These are phyloP conservation scores for Kurtzmaniella natalensis DNA, from an alignment of 1,139 yeast genomes.

Conservation along the genomic window DNA sequence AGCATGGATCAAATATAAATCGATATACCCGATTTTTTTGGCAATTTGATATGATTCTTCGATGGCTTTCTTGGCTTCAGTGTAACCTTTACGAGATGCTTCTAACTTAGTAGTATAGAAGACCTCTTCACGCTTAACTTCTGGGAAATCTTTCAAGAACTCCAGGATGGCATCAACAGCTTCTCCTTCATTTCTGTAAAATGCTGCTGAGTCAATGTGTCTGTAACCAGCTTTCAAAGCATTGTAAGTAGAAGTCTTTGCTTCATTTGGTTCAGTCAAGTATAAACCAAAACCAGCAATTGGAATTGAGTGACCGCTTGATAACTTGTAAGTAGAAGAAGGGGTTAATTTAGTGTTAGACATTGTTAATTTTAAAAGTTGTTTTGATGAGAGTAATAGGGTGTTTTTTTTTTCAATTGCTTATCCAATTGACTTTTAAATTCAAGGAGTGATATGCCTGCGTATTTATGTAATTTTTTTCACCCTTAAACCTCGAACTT, in stretches of 20 bases:
- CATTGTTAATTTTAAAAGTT: too few species aligned
- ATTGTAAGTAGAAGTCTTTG: slow-evolving; percentile 35
- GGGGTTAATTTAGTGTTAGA: background rate
- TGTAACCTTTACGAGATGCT: slow-evolving; percentile 30
- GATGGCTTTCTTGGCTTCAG: slow-evolving; percentile 21
- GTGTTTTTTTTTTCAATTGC: too few species aligned
- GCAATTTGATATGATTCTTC: slow-evolving; percentile 23
- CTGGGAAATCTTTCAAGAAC: slow-evolving; percentile 50
- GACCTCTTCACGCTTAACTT: slow-evolving; percentile 51
- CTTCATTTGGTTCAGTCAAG: slow-evolving; percentile 20
- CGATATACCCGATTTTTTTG: slow-evolving; percentile 42
- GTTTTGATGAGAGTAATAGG: too few species aligned
- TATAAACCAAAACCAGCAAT: slow-evolving; percentile 35
- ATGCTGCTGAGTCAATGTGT: slow-evolving; percentile 58
- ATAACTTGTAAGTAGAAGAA: slow-evolving; percentile 10
- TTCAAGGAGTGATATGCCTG: too few species aligned
- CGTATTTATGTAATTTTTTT: too few species aligned
- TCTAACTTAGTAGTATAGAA: slow-evolving; percentile 54
- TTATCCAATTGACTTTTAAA: too few species aligned
- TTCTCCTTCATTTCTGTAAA: slow-evolving; percentile 53
- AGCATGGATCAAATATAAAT: slow-evolving; percentile 54
- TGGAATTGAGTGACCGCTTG: slow-evolving; percentile 27
- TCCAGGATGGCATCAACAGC: slow-evolving; percentile 49
- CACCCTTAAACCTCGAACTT: too few species aligned
- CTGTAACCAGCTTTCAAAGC: slow-evolving; percentile 50